Conservation (phyloP, 129 eudicot species). For the Ambrosia trifida region DNA sequence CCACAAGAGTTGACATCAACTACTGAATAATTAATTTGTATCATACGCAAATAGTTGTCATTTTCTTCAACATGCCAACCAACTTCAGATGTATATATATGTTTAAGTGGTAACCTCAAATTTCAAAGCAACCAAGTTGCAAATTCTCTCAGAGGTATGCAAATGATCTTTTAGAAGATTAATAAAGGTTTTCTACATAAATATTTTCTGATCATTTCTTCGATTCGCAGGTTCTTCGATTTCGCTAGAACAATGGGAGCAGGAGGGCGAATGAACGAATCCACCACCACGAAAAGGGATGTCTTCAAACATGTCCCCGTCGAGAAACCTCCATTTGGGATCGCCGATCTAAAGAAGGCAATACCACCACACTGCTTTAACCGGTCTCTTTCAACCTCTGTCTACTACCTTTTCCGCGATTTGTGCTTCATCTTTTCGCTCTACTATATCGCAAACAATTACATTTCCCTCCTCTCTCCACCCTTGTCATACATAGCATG, state of each 20-base stretch:
- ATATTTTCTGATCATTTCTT: background rate
- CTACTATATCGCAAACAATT: conserved; percentile 33
- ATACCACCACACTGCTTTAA: conserved; percentile 43
- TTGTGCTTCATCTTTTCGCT: conserved; percentile 12
- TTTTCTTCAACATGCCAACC: background rate
- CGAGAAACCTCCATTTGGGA: conserved; percentile 30
- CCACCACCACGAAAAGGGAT: background rate
- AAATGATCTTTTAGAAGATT: background rate
- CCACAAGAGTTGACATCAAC: background rate
- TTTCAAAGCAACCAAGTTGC: background rate
- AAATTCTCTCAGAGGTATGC: conserved; percentile 1
- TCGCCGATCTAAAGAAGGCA: conserved; percentile 36
- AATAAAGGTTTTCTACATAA: background rate
- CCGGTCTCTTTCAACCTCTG: conserved; percentile 30
- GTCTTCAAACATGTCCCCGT: conserved; percentile 27
- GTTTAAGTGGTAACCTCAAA: background rate
- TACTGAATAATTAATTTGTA: too few relatives aligned
- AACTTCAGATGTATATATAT: background rate
- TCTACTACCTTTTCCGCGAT: conserved; percentile 27
- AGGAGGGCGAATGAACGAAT: conserved; percentile 35
- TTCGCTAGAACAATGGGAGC: conserved; percentile 30
- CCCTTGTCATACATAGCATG: conserved; percentile 34
- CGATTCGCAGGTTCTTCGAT: conserved; percentile 15
- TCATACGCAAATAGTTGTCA: background rate
- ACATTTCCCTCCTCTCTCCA: conserved; percentile 22